Evolutionary conservation across 176 grass and related monocot species (phyloP), one percentile per base, ranked within the genome.

Genomic region (Carex pumila): DNA sequence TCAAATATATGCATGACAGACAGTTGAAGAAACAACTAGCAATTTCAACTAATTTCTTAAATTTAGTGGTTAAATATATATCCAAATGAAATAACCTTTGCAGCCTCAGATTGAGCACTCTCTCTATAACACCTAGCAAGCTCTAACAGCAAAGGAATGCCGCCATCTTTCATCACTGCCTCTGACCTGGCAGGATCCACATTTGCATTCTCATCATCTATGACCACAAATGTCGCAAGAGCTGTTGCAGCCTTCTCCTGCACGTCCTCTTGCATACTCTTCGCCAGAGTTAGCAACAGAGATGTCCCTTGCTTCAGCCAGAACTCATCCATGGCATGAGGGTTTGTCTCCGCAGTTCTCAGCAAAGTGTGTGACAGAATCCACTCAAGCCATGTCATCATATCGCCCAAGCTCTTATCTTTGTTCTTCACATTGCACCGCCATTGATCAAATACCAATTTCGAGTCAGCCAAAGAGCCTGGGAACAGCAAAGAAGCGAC

Each of bases 201-300:
- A 89, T 87, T 92, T 1, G 90, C 88, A 43, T 89, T 95, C 85
- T 99, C 97, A 75, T 96, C 93, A 79, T 99, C 93, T 63, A 95
- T 90, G 82, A 99, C 97, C 59, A 99, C 97, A 88, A 99, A 99
- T 15, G 91, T 99, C 25, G 97, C 97, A 85, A 99, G 81, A 0
- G 91, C 90, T 11, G 91, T 96, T 56, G 97, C 97, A 22, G 97
- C 91, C n/a, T 90, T 88, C 76, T 99, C 97, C 77, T 99, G 97
- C 61, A 96, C 93, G 70, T 96, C 91, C 81, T 96, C 91, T 86
- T 99, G 97, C 17, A 85, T 83, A 67, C 93, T 95, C 79, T 85
- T 96, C 61, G 90, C 71, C 79, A 99, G 81, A 81, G 81, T 95
- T 43, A 99, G 87, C 65, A 99, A 89, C 71, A 99, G 71, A 67